phyloP scores from a whole-genome alignment of 495 filamentous ascomycete genomes.

The Lasiosphaeria ovina region DNA sequence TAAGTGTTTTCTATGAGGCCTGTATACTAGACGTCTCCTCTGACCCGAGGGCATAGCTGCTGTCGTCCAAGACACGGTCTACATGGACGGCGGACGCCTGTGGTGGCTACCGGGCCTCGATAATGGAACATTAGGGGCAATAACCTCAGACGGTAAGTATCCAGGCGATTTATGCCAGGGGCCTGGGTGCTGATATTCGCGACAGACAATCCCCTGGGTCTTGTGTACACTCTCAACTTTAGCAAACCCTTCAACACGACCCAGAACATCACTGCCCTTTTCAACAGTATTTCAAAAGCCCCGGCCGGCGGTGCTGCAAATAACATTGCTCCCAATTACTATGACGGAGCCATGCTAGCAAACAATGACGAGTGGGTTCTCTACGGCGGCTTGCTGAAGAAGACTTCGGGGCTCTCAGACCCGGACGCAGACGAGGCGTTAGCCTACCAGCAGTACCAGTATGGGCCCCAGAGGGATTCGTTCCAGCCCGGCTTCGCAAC shows the following conservation, averaged over 20 bases:
- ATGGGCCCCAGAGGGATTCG: slow-evolving; percentile 35
- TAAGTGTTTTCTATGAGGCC: slow-evolving; percentile 23
- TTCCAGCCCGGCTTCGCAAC: slow-evolving; percentile 45
- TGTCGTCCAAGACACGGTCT: slow-evolving; percentile 63
- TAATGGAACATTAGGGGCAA: slow-evolving; percentile 30
- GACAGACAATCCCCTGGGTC: slow-evolving; percentile 45
- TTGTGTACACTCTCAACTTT: slow-evolving; percentile 57
- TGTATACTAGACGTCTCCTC: not conserved
- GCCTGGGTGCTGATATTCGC: not conserved
- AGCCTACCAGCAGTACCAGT: slow-evolving; percentile 53
- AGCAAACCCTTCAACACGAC: slow-evolving; percentile 55
- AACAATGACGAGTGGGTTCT: slow-evolving; percentile 61
- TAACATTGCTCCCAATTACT: slow-evolving; percentile 58
- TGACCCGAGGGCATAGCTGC: slow-evolving; percentile 46
- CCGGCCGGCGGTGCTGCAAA: slow-evolving; percentile 42
- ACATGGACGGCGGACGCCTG: slow-evolving; percentile 63
- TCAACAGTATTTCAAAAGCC: slow-evolving; percentile 45
- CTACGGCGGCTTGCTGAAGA: slow-evolving; percentile 46
- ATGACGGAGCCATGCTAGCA: slow-evolving; percentile 63
- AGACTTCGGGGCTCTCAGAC: slow-evolving; percentile 17
- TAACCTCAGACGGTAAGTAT: slow-evolving; percentile 37
- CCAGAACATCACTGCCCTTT: slow-evolving; percentile 52
- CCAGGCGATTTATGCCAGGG: not conserved
- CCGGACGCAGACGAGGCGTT: slow-evolving; percentile 42
- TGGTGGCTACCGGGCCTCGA: slow-evolving; percentile 46